phyloP scores from a whole-genome alignment of 139 green algal species.

The Chlamydomonas schloesseri region DNA sequence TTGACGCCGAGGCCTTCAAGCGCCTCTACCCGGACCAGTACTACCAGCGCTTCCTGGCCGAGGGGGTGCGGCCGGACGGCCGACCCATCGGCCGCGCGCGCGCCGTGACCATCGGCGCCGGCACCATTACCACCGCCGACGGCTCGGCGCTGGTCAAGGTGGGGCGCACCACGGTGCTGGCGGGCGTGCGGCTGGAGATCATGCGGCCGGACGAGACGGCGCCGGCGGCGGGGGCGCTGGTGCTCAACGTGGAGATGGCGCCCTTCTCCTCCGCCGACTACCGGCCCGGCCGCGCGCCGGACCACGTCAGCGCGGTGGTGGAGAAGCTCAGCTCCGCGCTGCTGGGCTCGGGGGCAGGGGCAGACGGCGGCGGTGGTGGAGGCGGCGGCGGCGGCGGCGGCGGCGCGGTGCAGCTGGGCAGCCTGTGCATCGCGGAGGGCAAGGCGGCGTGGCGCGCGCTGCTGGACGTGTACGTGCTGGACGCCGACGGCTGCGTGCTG shows the following conservation, averaged over 20 bases:
- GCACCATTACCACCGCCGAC: slow-evolving; percentile 72
- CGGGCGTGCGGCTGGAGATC: slow-evolving; percentile 75
- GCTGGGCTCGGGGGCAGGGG: not conserved
- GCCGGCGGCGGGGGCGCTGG: slow-evolving; percentile 60
- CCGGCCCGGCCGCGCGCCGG: slow-evolving; percentile 46
- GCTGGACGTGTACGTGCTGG: slow-evolving; percentile 83
- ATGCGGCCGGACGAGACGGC: slow-evolving; percentile 56
- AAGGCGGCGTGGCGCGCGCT: slow-evolving; percentile 71
- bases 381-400: slow-evolving; percentile 25
- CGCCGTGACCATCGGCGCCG: slow-evolving; percentile 65
- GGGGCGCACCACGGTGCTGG: slow-evolving; percentile 75
- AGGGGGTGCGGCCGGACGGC: slow-evolving; percentile 78
- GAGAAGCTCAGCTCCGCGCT: slow-evolving; percentile 62
- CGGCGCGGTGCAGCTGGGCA: slow-evolving; percentile 6
- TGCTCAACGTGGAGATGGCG: slow-evolving; percentile 75
- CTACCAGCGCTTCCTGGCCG: slow-evolving; percentile 69
- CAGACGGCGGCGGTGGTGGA: too few species aligned
- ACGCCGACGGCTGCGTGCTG: slow-evolving; percentile 75
- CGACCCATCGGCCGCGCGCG: slow-evolving; percentile 69
- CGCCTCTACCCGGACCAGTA: slow-evolving; percentile 82
- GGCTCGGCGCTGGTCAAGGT: slow-evolving; percentile 78
- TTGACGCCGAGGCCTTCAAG: slow-evolving; percentile 77
- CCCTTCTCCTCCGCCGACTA: slow-evolving; percentile 67
- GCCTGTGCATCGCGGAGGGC: slow-evolving; percentile 75
- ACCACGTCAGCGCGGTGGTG: slow-evolving; percentile 50